Evolutionary conservation across 2,329 filamentous ascomycete genomes (phyloP).

Genomic region (Calonectria hawksworthii): DNA sequence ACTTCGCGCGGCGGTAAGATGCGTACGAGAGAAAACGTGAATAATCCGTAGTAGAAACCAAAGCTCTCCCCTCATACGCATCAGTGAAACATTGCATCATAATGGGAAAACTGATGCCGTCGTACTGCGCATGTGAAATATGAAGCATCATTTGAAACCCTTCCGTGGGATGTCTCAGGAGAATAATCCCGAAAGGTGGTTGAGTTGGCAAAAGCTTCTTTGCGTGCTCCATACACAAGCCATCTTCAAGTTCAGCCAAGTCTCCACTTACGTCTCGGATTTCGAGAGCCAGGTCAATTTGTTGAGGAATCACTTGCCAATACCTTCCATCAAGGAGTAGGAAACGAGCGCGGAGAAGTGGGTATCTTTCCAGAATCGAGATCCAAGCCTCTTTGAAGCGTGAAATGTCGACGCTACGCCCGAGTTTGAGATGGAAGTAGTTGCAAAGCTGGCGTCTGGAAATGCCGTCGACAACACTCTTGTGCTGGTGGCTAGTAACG

Average conservation of each 20-base stretch:
- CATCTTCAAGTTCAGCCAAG: conserved; percentile 26
- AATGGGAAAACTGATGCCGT: conserved; percentile 59
- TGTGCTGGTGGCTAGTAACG: conserved; percentile 31
- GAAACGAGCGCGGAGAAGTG: conserved; percentile 42
- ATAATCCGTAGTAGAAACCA: conserved; percentile 38
- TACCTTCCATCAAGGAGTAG: conserved; percentile 26
- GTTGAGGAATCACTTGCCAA: conserved; percentile 38
- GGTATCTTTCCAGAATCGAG: conserved; percentile 28
- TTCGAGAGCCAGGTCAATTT: conserved; percentile 18
- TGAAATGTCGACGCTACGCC: conserved; percentile 25
- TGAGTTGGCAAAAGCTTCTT: not conserved
- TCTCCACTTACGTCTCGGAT: conserved; percentile 23
- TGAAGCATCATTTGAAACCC: conserved; percentile 38
- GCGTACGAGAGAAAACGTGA: conserved; percentile 23
- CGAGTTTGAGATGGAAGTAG: conserved; percentile 42
- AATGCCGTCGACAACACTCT: conserved; percentile 13
- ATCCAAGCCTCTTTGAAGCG: conserved; percentile 34
- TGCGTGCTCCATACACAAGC: conserved; percentile 26
- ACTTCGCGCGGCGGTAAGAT: not conserved
- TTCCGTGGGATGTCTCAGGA: conserved; percentile 32
- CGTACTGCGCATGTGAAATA: conserved; percentile 64
- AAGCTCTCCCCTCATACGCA: not conserved
- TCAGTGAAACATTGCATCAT: conserved; percentile 46
- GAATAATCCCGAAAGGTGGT: conserved; percentile 31
- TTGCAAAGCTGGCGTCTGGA: conserved; percentile 31